Evolutionary conservation across 805 yeast genomes (phyloP).

Genomic region (Metschnikowia borealis): DNA sequence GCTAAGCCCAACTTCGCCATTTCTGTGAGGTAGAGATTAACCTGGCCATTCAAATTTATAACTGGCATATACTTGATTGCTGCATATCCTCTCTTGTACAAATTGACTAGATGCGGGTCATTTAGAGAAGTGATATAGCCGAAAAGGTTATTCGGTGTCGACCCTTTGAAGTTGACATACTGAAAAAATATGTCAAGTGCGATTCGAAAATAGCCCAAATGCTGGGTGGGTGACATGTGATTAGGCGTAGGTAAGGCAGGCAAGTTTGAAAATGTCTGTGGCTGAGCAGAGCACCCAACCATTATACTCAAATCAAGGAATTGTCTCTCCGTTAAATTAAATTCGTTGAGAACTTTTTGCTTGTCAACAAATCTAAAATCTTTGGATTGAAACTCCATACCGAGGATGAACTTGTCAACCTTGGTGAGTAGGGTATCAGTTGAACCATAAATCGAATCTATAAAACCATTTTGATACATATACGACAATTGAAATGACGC

Average conservation of each 20-base stretch:
- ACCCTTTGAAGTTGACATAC: constrained; percentile 26
- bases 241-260: constrained; percentile 44
- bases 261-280: constrained; percentile 51
- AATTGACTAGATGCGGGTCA: constrained; percentile 42
- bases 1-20: constrained; percentile 33
- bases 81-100: constrained; percentile 64
- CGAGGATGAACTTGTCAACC: constrained; percentile 67
- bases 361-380: constrained; percentile 68
- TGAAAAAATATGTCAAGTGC: constrained; percentile 39
- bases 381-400: constrained; percentile 61
- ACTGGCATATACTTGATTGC: constrained; percentile 73
- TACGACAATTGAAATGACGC: constrained; percentile 80
- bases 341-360: constrained; percentile 52
- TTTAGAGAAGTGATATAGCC: constrained; percentile 46
- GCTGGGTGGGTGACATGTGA: constrained; percentile 38
- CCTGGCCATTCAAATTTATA: constrained; percentile 61
- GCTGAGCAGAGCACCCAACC: constrained; percentile 76
- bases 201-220: constrained; percentile 37
- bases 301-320: constrained; percentile 72
- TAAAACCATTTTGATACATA: constrained; percentile 48
- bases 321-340: constrained; percentile 58
- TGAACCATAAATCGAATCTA: constrained; percentile 81
- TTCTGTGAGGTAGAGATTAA: constrained; percentile 51
- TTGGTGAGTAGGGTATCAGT: constrained; percentile 67
- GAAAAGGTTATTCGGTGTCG: constrained; percentile 29